phyloP scores from a whole-genome alignment of 257 asterid genomes.

The Gentiana straminea region DNA sequence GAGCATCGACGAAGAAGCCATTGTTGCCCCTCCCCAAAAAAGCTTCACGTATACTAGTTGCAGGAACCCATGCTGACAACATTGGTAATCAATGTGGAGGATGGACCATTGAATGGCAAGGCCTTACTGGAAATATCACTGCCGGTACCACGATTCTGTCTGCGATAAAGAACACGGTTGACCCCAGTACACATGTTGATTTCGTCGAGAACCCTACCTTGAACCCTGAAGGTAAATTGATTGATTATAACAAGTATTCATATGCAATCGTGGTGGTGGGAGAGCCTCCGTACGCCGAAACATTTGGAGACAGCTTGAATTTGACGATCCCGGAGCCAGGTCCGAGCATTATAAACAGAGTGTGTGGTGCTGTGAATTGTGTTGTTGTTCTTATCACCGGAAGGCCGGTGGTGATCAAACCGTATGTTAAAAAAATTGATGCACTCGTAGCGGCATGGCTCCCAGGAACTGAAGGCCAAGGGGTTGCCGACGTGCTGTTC shows the following conservation, averaged over 20 bases:
- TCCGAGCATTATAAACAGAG: slow-evolving; percentile 10
- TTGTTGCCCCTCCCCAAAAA: slow-evolving; percentile 33
- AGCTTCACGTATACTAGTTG: slow-evolving; percentile 19
- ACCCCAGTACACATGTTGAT: slow-evolving; percentile 12
- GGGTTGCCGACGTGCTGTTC: slow-evolving; percentile 20
- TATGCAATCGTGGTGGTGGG: slow-evolving; percentile 21
- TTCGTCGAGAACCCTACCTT: slow-evolving; percentile 15
- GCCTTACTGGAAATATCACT: slow-evolving; percentile 18
- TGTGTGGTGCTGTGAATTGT: slow-evolving; percentile 11
- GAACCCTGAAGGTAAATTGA: slow-evolving; percentile 10
- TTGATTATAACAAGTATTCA: slow-evolving; percentile 11
- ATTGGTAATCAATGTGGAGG: slow-evolving; percentile 35
- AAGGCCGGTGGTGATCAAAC: slow-evolving; percentile 20
- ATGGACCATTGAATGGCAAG: slow-evolving; percentile 36
- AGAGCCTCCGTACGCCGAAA: slow-evolving; percentile 22
- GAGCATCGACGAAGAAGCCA: slow-evolving; percentile 14
- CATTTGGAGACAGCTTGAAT: slow-evolving; percentile 17
- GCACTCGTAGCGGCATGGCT: slow-evolving; percentile 28
- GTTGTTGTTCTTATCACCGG: slow-evolving; percentile 16
- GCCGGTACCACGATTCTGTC: slow-evolving; percentile 20
- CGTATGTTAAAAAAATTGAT: slow-evolving; percentile 11
- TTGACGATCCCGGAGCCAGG: slow-evolving; percentile 22
- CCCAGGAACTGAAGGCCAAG: slow-evolving; percentile 24
- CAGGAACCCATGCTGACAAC: slow-evolving; percentile 32
- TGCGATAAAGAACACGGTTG: slow-evolving; percentile 14